A percentile compares a stretch with the other conserved stretches of the same genome.
These are phyloP conservation scores for Stephania japonica DNA, from an alignment of 164 flowering plant genomes.

Conservation along the genomic window DNA sequence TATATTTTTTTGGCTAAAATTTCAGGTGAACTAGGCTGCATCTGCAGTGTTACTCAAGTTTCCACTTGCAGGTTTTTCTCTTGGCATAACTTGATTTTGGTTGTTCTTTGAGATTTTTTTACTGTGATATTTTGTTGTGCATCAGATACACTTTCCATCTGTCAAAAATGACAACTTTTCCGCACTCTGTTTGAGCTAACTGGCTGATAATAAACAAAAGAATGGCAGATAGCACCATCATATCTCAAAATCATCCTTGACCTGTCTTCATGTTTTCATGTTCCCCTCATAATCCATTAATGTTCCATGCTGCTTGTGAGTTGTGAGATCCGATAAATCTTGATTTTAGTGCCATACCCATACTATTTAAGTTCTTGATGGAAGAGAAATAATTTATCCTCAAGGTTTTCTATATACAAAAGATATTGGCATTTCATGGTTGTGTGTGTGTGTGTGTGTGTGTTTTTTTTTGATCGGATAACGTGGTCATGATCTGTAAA, in stretches of 20 bases:
- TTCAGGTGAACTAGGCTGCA: conserved; percentile 74
- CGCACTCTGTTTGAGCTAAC: background rate
- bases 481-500: background rate
- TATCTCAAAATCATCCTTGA: background rate
- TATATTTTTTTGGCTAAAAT: conserved; percentile 8
- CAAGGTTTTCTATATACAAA: background rate
- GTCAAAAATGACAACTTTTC: background rate
- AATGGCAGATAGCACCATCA: background rate
- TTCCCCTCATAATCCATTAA: background rate
- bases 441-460: too few species aligned
- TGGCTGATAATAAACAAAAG: background rate
- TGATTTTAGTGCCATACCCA: background rate
- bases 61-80: conserved; percentile 68
- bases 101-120: background rate
- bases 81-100: conserved; percentile 5
- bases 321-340: background rate
- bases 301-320: background rate
- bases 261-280: background rate
- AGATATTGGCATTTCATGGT: background rate
- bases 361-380: background rate
- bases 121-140: conserved; percentile 9
- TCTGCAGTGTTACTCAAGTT: conserved; percentile 72
- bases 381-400: background rate
- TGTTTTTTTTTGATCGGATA: too few species aligned
- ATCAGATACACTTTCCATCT: background rate